Conservation (phyloP, 116 monocot species). For the Cymodocea nodosa region DNA sequence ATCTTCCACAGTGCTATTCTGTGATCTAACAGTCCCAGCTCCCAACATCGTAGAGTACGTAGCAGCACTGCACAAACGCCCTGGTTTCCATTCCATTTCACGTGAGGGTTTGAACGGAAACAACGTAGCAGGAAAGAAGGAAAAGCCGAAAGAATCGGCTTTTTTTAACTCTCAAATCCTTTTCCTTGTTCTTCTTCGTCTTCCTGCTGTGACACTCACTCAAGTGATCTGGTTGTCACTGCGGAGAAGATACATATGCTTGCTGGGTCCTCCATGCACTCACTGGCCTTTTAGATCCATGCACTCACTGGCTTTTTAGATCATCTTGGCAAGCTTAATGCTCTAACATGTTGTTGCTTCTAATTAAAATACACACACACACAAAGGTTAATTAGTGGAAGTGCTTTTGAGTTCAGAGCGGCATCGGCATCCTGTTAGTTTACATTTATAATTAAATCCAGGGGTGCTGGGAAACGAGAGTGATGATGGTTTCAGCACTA, state of each 20-base stretch:
- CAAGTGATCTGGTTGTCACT: no score
- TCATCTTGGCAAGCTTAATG: no score
- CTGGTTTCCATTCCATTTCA: neutral
- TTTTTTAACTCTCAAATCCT: neutral
- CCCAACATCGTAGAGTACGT: neutral
- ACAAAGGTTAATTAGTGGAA: neutral
- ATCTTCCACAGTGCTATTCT: neutral
- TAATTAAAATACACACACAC: no score
- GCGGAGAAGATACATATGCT: no score
- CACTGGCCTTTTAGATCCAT: no score
- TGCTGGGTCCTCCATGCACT: no score
- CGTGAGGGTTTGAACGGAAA: constrained; percentile 1
- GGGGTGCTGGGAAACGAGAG: no score
- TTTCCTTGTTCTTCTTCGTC: no score
- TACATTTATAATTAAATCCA: neutral
- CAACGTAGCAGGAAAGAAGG: neutral
- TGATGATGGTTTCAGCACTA: neutral
- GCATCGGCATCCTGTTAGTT: neutral
- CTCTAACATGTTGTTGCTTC: no score
- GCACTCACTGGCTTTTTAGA: no score
- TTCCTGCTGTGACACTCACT: no score
- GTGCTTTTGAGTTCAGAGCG: neutral
- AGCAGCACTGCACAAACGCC: constrained; percentile 1
- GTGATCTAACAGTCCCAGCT: neutral
- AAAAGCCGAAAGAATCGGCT: neutral